These are phyloP conservation scores for Hordeum pubiflorum DNA, from an alignment of 202 grass and related monocot genomes.

Conservation along the genomic window DNA sequence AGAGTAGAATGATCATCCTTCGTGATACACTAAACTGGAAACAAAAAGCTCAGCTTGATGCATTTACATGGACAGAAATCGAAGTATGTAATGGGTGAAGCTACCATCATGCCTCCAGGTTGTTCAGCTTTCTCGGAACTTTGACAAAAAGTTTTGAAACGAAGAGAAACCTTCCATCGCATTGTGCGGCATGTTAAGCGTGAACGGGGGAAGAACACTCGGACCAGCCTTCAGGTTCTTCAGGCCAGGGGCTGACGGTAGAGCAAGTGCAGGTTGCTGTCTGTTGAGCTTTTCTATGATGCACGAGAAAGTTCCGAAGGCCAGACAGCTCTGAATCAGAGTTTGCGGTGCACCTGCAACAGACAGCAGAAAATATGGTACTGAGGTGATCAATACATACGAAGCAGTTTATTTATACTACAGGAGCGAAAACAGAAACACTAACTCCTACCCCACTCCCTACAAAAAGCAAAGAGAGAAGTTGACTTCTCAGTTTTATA, in stretches of 20 bases:
- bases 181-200: conserved; percentile 43
- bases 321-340: conserved; percentile 80
- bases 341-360: conserved; percentile 69
- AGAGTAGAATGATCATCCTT: conserved; percentile 10
- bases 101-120: neutral
- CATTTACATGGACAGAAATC: conserved; percentile 32
- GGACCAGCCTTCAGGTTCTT: conserved; percentile 15
- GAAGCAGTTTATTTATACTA: neutral
- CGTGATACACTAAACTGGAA: neutral
- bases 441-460: neutral
- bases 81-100: neutral
- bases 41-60: conserved; percentile 4
- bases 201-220: conserved; percentile 75
- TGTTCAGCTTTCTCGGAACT: conserved; percentile 37
- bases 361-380: neutral
- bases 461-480: neutral
- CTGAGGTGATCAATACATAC: neutral
- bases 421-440: neutral
- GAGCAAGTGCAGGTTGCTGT: conserved; percentile 62
- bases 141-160: conserved; percentile 56
- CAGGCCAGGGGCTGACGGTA: neutral
- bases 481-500: neutral
- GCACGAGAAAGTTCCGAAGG: conserved; percentile 88
- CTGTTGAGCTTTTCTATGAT: conserved; percentile 88
- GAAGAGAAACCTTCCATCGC: conserved; percentile 46